These are phyloP conservation scores for Secale cereale DNA, from an alignment of 176 grass and related monocot genomes.

Conservation along the genomic window DNA sequence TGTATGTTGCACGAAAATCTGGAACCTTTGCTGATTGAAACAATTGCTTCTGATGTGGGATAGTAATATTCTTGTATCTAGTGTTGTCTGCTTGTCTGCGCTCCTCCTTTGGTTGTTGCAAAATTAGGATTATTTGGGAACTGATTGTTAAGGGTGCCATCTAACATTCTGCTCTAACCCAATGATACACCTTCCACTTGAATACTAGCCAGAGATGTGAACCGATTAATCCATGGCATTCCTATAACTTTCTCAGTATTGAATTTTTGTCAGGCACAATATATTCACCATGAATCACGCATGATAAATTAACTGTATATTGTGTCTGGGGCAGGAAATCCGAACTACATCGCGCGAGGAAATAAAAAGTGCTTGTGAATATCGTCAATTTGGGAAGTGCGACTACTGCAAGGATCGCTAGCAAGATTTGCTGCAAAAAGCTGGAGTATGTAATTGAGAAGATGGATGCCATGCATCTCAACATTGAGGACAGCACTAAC, in stretches of 20 bases:
- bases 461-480: constrained; percentile 71
- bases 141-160: not conserved
- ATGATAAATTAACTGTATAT: not conserved
- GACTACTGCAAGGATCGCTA: constrained; percentile 87
- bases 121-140: not conserved
- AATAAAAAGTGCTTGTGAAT: constrained; percentile 77
- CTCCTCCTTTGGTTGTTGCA: not conserved
- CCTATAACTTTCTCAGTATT: not conserved
- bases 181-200: no score
- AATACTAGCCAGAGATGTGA: not conserved
- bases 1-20: not conserved
- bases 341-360: constrained; percentile 73
- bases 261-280: not conserved
- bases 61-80: not conserved
- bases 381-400: constrained; percentile 88
- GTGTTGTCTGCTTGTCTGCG: not conserved
- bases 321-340: constrained; percentile 61
- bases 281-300: not conserved
- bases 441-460: constrained; percentile 75
- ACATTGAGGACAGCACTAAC: constrained; percentile 39
- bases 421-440: constrained; percentile 79
- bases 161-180: not conserved
- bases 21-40: not conserved
- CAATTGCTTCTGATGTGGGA: not conserved
- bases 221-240: not conserved